These are phyloP conservation scores for Rauvolfia tetraphylla DNA, from an alignment of 257 asterid genomes.

Conservation along the genomic window DNA sequence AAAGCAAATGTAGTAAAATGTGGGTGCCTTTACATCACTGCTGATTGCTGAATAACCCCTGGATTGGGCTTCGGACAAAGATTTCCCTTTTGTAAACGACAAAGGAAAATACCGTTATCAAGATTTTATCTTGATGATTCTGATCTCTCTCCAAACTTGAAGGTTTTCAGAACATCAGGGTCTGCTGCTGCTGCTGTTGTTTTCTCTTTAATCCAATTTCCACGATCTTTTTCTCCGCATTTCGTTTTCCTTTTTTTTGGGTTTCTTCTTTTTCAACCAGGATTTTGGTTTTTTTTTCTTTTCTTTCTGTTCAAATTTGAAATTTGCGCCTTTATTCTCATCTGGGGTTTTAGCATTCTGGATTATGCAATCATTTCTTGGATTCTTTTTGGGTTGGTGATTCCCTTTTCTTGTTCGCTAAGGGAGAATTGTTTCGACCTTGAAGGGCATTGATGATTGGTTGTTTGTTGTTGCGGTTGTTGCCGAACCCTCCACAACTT, in stretches of 20 bases:
- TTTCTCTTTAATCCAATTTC: neutral
- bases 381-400: neutral
- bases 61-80: neutral
- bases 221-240: neutral
- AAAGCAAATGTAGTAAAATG: neutral
- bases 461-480: neutral
- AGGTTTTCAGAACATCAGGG: slow-evolving; percentile 1
- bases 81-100: slow-evolving; percentile 20
- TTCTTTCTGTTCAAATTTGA: slow-evolving; percentile 16
- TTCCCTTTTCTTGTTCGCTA: slow-evolving; percentile 2
- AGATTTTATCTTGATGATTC: slow-evolving; percentile 8
- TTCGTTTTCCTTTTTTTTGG: slow-evolving; percentile 1
- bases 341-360: slow-evolving; percentile 7
- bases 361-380: neutral
- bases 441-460: slow-evolving; percentile 1
- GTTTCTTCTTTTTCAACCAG: neutral
- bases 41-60: neutral
- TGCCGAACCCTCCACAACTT: neutral
- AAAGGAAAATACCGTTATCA: slow-evolving; percentile 50
- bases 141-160: slow-evolving; percentile 4
- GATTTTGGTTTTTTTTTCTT: neutral
- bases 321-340: neutral
- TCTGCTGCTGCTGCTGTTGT: neutral
- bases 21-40: neutral
- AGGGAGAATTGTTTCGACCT: slow-evolving; percentile 1